Conservation (phyloP, 2,329 filamentous ascomycete genomes). For the Epichloe glyceriae region DNA sequence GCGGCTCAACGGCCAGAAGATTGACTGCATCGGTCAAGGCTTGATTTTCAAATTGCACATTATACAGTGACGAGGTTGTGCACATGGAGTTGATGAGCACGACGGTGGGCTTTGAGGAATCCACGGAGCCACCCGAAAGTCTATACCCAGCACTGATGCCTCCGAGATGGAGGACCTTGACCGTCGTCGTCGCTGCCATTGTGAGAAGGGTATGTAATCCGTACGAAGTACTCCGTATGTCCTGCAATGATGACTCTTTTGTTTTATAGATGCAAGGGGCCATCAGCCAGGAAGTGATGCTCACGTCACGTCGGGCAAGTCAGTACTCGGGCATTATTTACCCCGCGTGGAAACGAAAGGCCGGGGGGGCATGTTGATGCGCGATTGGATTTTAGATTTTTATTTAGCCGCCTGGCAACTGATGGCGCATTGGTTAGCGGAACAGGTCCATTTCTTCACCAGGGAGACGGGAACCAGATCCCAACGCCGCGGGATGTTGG, state of each 20-base stretch:
- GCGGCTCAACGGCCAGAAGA: slow-evolving; percentile 38
- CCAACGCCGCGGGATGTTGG: too few relatives aligned
- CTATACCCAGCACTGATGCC: slow-evolving; percentile 34
- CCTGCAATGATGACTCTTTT: too few relatives aligned
- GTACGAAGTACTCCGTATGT: too few relatives aligned
- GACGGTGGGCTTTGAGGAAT: slow-evolving; percentile 36
- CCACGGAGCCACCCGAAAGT: slow-evolving; percentile 26
- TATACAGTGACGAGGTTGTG: slow-evolving; percentile 33
- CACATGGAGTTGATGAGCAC: slow-evolving; percentile 41
- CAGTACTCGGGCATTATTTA: too few relatives aligned
- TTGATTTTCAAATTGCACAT: slow-evolving; percentile 28
- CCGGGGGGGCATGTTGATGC: too few relatives aligned
- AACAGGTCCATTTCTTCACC: too few relatives aligned
- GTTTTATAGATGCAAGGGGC: background rate
- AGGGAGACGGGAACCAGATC: too few relatives aligned
- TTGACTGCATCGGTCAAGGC: slow-evolving; percentile 29
- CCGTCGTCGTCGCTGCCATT: slow-evolving; percentile 28
- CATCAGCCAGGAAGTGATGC: background rate
- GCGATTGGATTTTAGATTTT: too few relatives aligned
- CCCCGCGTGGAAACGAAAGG: too few relatives aligned
- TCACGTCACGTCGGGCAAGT: too few relatives aligned
- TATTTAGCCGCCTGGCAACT: too few relatives aligned
- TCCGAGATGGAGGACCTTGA: slow-evolving; percentile 34
- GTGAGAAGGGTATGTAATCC: background rate
- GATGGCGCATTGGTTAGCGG: too few relatives aligned